Percentiles rank a stretch among this genome's conserved stretches.
Conservation (phyloP, 108 stramenopile species). For the Seminavis robusta region DNA sequence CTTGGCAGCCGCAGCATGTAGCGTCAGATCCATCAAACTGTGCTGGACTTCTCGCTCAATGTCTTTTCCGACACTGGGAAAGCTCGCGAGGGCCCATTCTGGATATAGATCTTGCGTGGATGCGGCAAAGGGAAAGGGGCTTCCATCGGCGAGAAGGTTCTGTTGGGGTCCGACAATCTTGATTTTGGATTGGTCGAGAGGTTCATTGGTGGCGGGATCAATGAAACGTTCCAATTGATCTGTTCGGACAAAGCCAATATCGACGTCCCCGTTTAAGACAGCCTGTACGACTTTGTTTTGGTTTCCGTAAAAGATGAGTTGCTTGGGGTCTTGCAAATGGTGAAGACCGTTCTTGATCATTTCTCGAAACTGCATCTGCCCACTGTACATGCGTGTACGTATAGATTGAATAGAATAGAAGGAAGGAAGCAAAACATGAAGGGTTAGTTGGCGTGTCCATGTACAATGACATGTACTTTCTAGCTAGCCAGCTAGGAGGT, state of each 20-base stretch:
- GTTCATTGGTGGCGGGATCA: conserved; percentile 7
- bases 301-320: conserved; percentile 25
- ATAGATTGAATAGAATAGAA: too few species aligned
- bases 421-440: too few species aligned
- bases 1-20: too few species aligned
- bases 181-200: conserved; percentile 11
- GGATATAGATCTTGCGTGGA: conserved; percentile 26
- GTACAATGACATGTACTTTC: too few species aligned
- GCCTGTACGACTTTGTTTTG: conserved; percentile 26
- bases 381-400: too few species aligned
- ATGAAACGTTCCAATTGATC: conserved; percentile 21
- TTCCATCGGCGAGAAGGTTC: conserved; percentile 21
- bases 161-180: conserved; percentile 14
- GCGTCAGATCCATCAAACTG: conserved; percentile 10
- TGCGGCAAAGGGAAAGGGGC: conserved; percentile 23
- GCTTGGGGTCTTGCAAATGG: conserved; percentile 22
- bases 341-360: conserved; percentile 21
- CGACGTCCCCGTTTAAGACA: conserved; percentile 24
- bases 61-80: conserved; percentile 11
- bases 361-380: conserved; percentile 32
- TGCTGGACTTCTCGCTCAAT: conserved; percentile 24
- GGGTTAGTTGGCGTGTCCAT: too few species aligned
- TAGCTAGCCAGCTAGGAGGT: too few species aligned
- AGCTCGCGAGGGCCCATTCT: conserved; percentile 33
- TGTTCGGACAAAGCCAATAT: conserved; percentile 40